Base-by-base conservation (phyloP, 495 filamentous ascomycete genomes). In the Talaromyces borbonicus region DNA sequence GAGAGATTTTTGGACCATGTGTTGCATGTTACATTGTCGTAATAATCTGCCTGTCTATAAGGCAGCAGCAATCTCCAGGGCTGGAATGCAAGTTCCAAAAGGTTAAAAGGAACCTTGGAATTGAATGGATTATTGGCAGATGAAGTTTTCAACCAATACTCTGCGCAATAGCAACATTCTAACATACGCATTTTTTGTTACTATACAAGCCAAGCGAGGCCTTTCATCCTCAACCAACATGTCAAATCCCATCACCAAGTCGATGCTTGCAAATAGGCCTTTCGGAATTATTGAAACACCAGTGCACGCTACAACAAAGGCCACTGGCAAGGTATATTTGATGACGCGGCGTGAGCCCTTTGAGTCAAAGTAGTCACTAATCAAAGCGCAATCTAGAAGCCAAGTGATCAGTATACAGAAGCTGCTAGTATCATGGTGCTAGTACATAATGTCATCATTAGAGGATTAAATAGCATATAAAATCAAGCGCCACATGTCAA, bases 401-500 rank as follows among this genome's bases (percentile, higher is more conserved):
- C 32, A 36, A 36, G 19, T 16, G 32, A 36, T 36, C 32, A 36
- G 32, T 36, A 36, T 18, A 9, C 32, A 16, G 32, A 36, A 36
- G 32, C 32, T 41, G 37, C 37, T 22, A n/a, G 19, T 25, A 22
- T 22, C 23, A 41, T 41, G 37, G 37, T 25, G 2, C 37, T 41
- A 1, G 19, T 41, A 41, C 37, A 24, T 8, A 41, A 41, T 41
- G 23, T 41, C 23, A 41, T 41, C 37, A 41, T 41, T 25, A 16
- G 20, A 41, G 37, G 37, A 2, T 41, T 41, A 22, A 41, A 25
- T 15, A 41, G 37, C 37, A 41, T 41, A 25, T 25, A 41, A 16
- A 12, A 22, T 6, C 37, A 41, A 41, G 37, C 37, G 9, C 37
- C 20, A 24, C 18, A 41, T 22, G 37, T 41, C 9, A 41, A 41